These are phyloP conservation scores for Pseudoturritis turrita DNA, from an alignment of 345 rosid species.

Conservation along the genomic window DNA sequence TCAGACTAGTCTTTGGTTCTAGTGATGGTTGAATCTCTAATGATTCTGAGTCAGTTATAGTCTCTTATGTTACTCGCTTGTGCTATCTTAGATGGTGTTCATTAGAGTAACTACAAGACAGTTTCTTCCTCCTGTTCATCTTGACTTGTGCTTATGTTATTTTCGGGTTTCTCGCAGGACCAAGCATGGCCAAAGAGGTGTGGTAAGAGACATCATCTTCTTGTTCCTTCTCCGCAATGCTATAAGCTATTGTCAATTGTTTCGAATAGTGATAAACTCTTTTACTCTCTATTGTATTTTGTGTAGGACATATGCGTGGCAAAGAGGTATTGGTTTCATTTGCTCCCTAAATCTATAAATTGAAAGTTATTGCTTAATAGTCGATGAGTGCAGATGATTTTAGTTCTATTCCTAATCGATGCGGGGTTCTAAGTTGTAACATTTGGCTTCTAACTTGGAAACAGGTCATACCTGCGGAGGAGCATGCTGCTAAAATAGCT, in stretches of 20 bases:
- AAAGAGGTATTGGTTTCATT: conserved; percentile 39
- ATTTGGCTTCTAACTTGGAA: conserved; percentile 6
- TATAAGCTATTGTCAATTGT: conserved; percentile 1
- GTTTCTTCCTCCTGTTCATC: not conserved
- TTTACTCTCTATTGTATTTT: not conserved
- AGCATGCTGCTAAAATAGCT: conserved; percentile 52
- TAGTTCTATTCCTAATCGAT: not conserved
- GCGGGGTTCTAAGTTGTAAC: not conserved
- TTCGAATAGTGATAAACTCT: not conserved
- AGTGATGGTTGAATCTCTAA: not conserved
- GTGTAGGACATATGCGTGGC: conserved; percentile 50
- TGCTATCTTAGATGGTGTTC: not conserved
- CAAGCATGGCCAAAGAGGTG: conserved; percentile 66
- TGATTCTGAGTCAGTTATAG: not conserved
- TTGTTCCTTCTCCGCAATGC: not conserved
- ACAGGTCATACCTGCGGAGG: conserved; percentile 51
- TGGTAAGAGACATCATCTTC: conserved; percentile 30
- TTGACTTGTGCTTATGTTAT: not conserved
- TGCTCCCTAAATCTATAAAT: not conserved
- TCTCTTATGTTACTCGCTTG: not conserved
- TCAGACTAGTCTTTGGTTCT: not conserved
- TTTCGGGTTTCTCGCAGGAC: conserved; percentile 32
- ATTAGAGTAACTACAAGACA: not conserved
- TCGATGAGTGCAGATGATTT: not conserved
- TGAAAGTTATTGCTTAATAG: not conserved